Conservation (phyloP, 495 filamentous ascomycete genomes). For the Pyronema omphalodes region DNA sequence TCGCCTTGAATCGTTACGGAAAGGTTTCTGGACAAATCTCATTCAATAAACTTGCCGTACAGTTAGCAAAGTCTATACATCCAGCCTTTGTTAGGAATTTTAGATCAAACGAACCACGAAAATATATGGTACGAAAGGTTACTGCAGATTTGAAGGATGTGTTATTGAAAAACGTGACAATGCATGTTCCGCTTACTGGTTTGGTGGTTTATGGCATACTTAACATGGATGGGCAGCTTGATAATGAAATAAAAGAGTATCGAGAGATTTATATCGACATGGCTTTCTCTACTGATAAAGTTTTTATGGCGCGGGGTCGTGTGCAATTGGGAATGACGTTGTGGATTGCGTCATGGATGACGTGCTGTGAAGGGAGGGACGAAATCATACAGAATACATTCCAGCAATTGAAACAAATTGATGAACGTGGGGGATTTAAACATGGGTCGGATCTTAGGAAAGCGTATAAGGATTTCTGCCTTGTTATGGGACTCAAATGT, state of each 20-base stretch:
- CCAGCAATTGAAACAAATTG: conserved; percentile 24
- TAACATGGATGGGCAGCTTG: conserved; percentile 30
- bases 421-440: conserved; percentile 26
- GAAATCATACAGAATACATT: conserved; percentile 30
- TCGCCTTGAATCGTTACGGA: conserved; percentile 42
- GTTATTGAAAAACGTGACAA: conserved; percentile 38
- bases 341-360: conserved; percentile 43
- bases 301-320: conserved; percentile 34
- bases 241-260: conserved; percentile 40
- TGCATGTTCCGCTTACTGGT: conserved; percentile 44
- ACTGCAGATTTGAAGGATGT: conserved; percentile 32
- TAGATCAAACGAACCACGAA: conserved; percentile 21
- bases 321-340: conserved; percentile 49
- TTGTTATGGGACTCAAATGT: conserved; percentile 38
- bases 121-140: conserved; percentile 45
- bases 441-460: conserved; percentile 30
- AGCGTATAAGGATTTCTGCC: conserved; percentile 48
- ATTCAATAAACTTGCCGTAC: conserved; percentile 38
- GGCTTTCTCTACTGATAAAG: conserved; percentile 23
- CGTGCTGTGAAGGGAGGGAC: conserved; percentile 35
- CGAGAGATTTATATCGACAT: conserved; percentile 34
- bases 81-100: conserved; percentile 35
- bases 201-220: conserved; percentile 39
- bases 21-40: conserved; percentile 31
- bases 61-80: conserved; percentile 41